Conservation (phyloP, 306 rosid genomes). For the Castanea crenata region DNA sequence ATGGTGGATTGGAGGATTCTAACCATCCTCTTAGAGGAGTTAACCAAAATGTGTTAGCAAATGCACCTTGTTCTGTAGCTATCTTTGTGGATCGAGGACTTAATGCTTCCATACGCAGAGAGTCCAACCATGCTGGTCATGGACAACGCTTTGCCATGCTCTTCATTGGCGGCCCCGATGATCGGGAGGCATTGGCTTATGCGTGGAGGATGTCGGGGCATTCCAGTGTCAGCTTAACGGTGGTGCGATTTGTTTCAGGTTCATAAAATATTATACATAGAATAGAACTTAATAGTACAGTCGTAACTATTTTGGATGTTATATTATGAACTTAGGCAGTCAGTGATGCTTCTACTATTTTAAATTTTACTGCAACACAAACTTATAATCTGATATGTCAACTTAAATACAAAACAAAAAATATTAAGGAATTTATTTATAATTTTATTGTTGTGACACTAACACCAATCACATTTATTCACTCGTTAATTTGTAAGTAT, state of each 20-base stretch:
- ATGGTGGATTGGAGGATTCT: constrained; percentile 29
- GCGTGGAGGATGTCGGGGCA: constrained; percentile 45
- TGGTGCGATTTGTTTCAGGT: constrained; percentile 36
- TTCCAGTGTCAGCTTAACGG: constrained; percentile 34
- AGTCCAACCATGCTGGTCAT: neutral
- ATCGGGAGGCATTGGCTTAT: constrained; percentile 48
- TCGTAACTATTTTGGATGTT: too few species aligned
- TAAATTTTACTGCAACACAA: too few species aligned
- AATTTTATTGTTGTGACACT: too few species aligned
- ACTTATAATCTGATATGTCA: too few species aligned
- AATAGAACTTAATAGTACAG: too few species aligned
- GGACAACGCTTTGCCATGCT: constrained; percentile 23
- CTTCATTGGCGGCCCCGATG: constrained; percentile 46
- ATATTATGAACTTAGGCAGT: too few species aligned
- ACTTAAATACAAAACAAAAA: too few species aligned
- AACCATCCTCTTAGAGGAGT: constrained; percentile 23
- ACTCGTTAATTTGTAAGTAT: too few species aligned
- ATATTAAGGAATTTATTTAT: too few species aligned
- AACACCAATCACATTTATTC: too few species aligned
- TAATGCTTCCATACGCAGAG: neutral
- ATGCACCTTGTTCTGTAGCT: constrained; percentile 35
- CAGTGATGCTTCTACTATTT: too few species aligned
- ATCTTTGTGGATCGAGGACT: constrained; percentile 38
- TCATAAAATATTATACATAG: too few species aligned
- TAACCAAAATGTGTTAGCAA: constrained; percentile 28